Conservation (phyloP, 352 stramenopile genomes). For the Peronospora belbahrii region DNA sequence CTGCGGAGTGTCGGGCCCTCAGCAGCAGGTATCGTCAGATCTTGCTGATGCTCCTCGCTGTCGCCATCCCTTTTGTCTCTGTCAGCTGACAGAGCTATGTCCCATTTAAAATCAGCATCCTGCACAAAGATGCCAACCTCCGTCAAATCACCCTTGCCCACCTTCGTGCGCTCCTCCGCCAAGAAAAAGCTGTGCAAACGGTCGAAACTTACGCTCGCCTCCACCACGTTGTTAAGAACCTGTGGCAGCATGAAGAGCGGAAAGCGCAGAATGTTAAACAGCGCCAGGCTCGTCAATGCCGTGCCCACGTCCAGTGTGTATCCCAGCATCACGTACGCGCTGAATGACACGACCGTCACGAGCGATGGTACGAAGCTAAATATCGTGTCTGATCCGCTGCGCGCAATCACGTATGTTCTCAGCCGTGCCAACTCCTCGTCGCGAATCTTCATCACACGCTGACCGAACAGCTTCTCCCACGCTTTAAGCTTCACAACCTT, state of each 20-base stretch:
- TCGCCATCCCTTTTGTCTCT: slow-evolving; percentile 24
- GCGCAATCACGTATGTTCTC: slow-evolving; percentile 47
- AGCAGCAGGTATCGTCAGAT: no score
- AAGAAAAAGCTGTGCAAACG: slow-evolving; percentile 50
- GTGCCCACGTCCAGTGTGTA: slow-evolving; percentile 87
- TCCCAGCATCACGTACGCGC: slow-evolving; percentile 63
- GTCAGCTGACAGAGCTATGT: slow-evolving; percentile 30
- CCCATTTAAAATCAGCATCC: slow-evolving; percentile 58
- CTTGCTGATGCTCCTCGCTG: no score
- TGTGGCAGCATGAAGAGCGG: slow-evolving; percentile 94
- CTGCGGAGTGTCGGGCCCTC: no score
- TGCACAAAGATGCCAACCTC: slow-evolving; percentile 31
- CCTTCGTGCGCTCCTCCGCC: slow-evolving; percentile 55
- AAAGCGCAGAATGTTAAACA: slow-evolving; percentile 97
- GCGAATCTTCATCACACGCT: slow-evolving; percentile 46
- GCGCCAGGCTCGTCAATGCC: slow-evolving; percentile 78
- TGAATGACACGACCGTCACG: slow-evolving; percentile 89
- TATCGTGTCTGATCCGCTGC: slow-evolving; percentile 48
- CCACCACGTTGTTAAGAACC: slow-evolving; percentile 92
- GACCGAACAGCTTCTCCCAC: slow-evolving; percentile 87
- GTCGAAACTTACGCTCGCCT: slow-evolving; percentile 73
- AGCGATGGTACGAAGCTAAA: slow-evolving; percentile 86
- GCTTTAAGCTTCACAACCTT: slow-evolving; percentile 96
- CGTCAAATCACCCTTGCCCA: slow-evolving; percentile 64
- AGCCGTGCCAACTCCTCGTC: slow-evolving; percentile 73